Evolutionary conservation across 1,139 yeast genomes (phyloP), one percentile per base, ranked within the genome.

Genomic region (Candida sp.): DNA sequence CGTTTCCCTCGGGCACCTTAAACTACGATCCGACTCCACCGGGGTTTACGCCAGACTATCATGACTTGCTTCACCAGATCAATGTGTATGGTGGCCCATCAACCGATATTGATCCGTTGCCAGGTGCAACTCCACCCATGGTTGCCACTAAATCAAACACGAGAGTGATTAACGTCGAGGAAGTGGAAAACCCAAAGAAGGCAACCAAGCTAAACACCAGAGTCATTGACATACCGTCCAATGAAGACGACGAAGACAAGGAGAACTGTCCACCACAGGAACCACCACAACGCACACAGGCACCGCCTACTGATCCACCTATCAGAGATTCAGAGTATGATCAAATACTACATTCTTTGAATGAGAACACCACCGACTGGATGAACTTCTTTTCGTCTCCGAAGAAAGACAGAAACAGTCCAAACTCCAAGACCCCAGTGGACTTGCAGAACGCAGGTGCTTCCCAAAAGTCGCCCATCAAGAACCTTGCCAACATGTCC

Each of bases 51-150:
- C 73, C 77, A 1, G 78, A 75, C 44, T 71, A 71, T 54, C 73
- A 75, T 54, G 84, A 79, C 43, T 72, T 80, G 60, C 70, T 78
- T 63, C 75, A 75, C 55, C 84, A 80, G 58, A 61, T 80, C 49
- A 80, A 78, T 52, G 67, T 70, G 39, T 77, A 73, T 53, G 82
- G 83, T 26, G 84, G 83, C 0, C 85, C 85, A 7, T 66, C 80
- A 54, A 81, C 85, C 3, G 85, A 81, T 57, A 79, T 81, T 35
- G 85, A 81, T 61, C 81, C 81, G 3, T 63, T 77, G 46, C 80
- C 80, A 3, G 72, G 71, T 5, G 65, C 67, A 3, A 76, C 81
- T 0, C 81, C 81, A 5, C 82, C 83, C 12, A 75, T 75, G 79
- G 67, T 77, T 64, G 83, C 83, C 3, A 75, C 81, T 5, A 78